phyloP scores from a whole-genome alignment of 2,329 filamentous ascomycete genomes.

The Ramularia endophylla region DNA sequence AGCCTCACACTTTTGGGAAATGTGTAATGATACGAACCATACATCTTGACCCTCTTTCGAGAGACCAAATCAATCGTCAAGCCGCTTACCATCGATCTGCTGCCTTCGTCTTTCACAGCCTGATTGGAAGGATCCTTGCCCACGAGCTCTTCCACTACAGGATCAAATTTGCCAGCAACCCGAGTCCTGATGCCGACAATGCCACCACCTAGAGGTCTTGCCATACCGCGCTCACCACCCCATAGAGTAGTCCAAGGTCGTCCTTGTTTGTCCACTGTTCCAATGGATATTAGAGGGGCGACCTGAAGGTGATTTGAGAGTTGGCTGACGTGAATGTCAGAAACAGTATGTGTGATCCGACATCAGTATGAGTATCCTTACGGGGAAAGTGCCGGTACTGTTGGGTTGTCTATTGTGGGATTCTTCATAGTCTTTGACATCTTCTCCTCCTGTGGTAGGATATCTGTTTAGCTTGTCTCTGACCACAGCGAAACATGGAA shows the following conservation, averaged over 20 bases:
- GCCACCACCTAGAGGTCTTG: constrained; percentile 54
- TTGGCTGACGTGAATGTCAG: constrained; percentile 25
- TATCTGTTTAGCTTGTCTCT: too few species aligned
- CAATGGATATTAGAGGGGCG: constrained; percentile 66
- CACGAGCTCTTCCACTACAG: constrained; percentile 61
- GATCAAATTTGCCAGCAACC: constrained; percentile 60
- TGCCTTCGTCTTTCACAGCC: constrained; percentile 35
- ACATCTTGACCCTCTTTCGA: constrained; percentile 67
- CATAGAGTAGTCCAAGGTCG: constrained; percentile 72
- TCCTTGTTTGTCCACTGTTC: constrained; percentile 59
- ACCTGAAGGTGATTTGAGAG: constrained; percentile 56
- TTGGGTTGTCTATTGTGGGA: constrained; percentile 60
- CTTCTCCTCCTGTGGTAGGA: constrained; percentile 45
- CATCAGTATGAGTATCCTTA: too few species aligned
- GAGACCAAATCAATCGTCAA: constrained; percentile 59
- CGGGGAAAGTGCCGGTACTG: constrained; percentile 55
- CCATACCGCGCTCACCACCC: constrained; percentile 68
- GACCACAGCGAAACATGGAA: background rate
- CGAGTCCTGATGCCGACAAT: constrained; percentile 59
- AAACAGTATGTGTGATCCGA: too few species aligned
- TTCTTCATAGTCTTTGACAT: constrained; percentile 59
- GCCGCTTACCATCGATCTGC: constrained; percentile 53
- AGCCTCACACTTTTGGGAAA: too few species aligned
- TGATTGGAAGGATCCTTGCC: constrained; percentile 42
- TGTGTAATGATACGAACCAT: constrained; percentile 15